Percentiles rank a stretch among this genome's conserved stretches.
Evolutionary conservation across 768 basidiomycete species (phyloP).

Genomic region (Dioszegia aurantiaca): DNA sequence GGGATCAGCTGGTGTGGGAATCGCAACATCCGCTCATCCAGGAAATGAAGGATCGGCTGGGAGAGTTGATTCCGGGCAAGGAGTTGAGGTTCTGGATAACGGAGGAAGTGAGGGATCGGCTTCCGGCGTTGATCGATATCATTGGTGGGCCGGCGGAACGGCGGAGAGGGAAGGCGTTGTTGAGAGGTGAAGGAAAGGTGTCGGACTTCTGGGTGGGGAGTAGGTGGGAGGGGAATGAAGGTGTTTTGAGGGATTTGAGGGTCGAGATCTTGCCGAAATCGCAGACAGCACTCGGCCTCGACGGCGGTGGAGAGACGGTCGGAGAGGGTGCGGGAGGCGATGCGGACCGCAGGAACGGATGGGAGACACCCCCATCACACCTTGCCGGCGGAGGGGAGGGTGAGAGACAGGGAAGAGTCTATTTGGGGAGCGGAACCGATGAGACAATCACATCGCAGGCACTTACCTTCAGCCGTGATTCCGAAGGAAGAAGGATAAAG

Average conservation of each 20-base stretch:
- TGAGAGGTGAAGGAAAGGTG: slow-evolving; percentile 51
- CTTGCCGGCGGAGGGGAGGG: too few relatives aligned
- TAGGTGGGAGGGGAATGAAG: slow-evolving; percentile 59
- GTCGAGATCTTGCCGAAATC: slow-evolving; percentile 57
- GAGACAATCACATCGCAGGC: too few relatives aligned
- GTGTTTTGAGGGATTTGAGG: slow-evolving; percentile 59
- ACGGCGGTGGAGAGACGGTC: too few relatives aligned
- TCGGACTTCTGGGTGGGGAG: slow-evolving; percentile 38
- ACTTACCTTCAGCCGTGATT: too few relatives aligned
- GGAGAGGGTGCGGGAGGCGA: too few relatives aligned
- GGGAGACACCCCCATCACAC: too few relatives aligned
- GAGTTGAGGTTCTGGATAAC: slow-evolving; percentile 75
- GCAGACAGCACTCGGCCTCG: too few relatives aligned
- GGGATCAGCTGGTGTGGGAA: slow-evolving; percentile 71
- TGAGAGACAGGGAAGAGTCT: too few relatives aligned
- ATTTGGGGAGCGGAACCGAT: too few relatives aligned
- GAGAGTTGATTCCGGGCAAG: neutral
- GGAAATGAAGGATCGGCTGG: slow-evolving; percentile 60
- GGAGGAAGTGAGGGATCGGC: slow-evolving; percentile 68
- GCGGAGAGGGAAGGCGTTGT: slow-evolving; percentile 63
- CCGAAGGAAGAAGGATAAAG: too few relatives aligned
- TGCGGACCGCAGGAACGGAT: too few relatives aligned
- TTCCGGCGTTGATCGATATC: slow-evolving; percentile 71
- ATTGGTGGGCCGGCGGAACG: slow-evolving; percentile 73
- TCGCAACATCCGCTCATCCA: slow-evolving; percentile 64